Base-by-base conservation (phyloP, 1,139 yeast genomes). In the Nakaseomyces bracarensis region DNA sequence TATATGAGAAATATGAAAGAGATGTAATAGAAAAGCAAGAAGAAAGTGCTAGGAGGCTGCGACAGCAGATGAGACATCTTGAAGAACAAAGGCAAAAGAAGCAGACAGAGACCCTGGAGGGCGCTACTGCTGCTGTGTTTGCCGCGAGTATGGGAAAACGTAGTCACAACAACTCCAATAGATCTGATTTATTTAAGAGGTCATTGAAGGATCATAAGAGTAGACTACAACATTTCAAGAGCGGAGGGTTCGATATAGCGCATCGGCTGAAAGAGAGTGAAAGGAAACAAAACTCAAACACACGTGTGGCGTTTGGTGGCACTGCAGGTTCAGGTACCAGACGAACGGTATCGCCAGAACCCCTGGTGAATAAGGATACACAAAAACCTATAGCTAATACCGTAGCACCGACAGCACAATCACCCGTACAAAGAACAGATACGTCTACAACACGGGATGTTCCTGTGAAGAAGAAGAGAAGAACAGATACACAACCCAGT, bases 21-120 rank as follows among this genome's bases (percentile, higher is more conserved):
- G 81, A 77, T 40, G 63, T 71, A 26, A 68, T 68, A 19, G 54
- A 57, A 41, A 74, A 74, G 50, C 65, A 76, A 43, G 71, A 71
- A 41, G 68, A 71, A 47, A 72, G 77, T 13, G 70, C 79, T 1
- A 70, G 67, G 42, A 61, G 76, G 42, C 60, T 75, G 36, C 63
- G 80, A 46, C 55, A 62, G 36, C 64, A 72, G 49, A 71, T 71
- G 46, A 67, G 68, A 45, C 61, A 62, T 45, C 53, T 73, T 15
- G 61, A 68, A 46, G 51, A 60, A 40, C 69, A 74, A 43, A 73
- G 74, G 49, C 65, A 69, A 13, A 66, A 64, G 40, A 76, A 73
- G 42, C 69, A 73, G 47, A 69, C 76, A 1, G 54, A 65, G 0
- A 56, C 55, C 8, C 51, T 66, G 1, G 64, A 63, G 28, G 59